Base-by-base conservation (phyloP, 2,329 filamentous ascomycete genomes). In the Fusarium subglutinans region DNA sequence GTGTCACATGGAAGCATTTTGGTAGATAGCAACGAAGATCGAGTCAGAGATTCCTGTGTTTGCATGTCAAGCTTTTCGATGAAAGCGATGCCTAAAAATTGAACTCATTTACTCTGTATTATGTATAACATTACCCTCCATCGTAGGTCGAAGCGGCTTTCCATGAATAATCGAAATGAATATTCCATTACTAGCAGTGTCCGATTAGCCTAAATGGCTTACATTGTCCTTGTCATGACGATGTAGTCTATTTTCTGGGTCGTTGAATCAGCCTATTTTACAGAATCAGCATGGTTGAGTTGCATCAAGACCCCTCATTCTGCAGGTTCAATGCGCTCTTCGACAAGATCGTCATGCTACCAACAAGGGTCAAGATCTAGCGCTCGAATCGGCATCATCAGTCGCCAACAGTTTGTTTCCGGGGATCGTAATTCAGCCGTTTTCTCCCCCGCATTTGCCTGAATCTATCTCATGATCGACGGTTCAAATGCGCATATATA, bases 191-290 rank as follows among this genome's bases (percentile, higher is more conserved):
- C 15, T 12, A 18, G 12, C 11, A 28, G 17, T 13, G 6, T 3
- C 6, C 18, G 50, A 67, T 67, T 67, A 68, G 65, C 63, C 65
- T 68, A 68, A 68, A 67, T 26, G 24, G 20, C 15, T 1, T 9
- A 14, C 15, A 33, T 40, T 6, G 20, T 14, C 14, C 26, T 53
- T 18, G 22, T 14, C 18, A 24, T 22, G 24, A 15, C 47, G 17
- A 9, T n/a, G 12, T 12, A n/a, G 10, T 22, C 13, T 26, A 24
- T 13, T 28, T 10, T 62, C 15, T 47, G 4, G 6, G 33, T 8
- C 22, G 10, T 65, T 37, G 7, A 66, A 57, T 65, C 60, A 68
- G 65, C 45, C 65, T 68, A 41, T 68, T 53, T 68, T 8, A 47
- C 13, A 18, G 11, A n/a, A 68, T 51, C 3, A 9, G 30, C 20